Conservation (phyloP, 1,284 basidiomycete genomes). For the Sparassis latifolia region DNA sequence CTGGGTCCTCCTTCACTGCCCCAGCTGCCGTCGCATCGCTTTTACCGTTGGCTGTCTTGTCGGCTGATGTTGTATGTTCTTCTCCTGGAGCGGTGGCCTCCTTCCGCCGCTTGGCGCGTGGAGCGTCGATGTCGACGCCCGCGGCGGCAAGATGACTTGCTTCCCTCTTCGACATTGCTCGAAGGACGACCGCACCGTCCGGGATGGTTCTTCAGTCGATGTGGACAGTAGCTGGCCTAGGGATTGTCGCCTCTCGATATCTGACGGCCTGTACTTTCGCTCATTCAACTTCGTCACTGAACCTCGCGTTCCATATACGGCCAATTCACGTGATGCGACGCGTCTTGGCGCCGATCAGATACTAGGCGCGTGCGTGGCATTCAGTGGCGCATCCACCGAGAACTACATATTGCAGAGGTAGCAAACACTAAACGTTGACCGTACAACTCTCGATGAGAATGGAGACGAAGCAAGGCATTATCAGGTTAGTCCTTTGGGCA, state of each 20-base stretch:
- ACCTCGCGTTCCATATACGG: slow-evolving; percentile 10
- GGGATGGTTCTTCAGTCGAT: not conserved
- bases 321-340: slow-evolving; percentile 17
- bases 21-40: slow-evolving; percentile 15
- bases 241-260: no score
- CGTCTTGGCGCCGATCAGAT: slow-evolving; percentile 4
- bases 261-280: no score
- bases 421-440: no score
- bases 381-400: no score
- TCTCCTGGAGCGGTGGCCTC: slow-evolving; percentile 34
- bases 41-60: slow-evolving; percentile 20
- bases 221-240: no score
- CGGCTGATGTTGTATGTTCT: slow-evolving; percentile 13
- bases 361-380: no score
- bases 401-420: not conserved
- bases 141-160: slow-evolving; percentile 39
- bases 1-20: slow-evolving; percentile 28
- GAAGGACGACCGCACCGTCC: slow-evolving; percentile 1
- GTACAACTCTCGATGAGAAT: not conserved
- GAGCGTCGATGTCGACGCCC: slow-evolving; percentile 48
- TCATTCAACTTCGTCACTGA: slow-evolving; percentile 5
- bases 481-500: not conserved
- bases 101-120: slow-evolving; percentile 65
- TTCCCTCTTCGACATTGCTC: slow-evolving; percentile 61
- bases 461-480: not conserved